These are phyloP conservation scores for Didymella sp. DNA, from an alignment of 2,329 filamentous ascomycete species.

Conservation along the genomic window DNA sequence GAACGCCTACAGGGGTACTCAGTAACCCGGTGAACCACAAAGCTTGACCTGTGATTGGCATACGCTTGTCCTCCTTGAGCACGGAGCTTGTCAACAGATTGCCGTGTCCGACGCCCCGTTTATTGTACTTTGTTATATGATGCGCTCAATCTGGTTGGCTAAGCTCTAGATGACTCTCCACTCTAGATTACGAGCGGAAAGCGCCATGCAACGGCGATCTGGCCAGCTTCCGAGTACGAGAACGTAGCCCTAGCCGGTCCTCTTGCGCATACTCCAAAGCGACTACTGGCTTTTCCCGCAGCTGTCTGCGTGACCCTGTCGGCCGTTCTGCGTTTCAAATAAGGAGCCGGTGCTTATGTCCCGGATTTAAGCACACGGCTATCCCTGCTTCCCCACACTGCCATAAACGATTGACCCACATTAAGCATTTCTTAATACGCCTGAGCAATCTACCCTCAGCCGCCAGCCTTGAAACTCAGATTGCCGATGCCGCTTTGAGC, in stretches of 20 bases:
- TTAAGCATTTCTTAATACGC: constrained; percentile 13
- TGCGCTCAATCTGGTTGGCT: not conserved
- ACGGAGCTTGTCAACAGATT: constrained; percentile 7
- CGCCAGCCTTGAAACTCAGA: not conserved
- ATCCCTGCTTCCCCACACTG: constrained; percentile 15
- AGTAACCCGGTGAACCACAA: not conserved
- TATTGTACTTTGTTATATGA: not conserved
- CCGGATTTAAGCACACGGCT: constrained; percentile 2
- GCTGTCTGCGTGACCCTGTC: constrained; percentile 1
- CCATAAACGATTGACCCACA: constrained; percentile 9
- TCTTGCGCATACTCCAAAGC: constrained; percentile 1
- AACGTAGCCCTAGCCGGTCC: not conserved
- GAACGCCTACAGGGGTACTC: not conserved
- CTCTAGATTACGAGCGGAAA: constrained; percentile 3
- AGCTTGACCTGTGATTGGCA: constrained; percentile 5
- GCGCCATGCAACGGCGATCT: not conserved
- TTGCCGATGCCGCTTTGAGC: constrained; percentile 3
- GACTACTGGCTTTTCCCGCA: not conserved
- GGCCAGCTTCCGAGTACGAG: not conserved
- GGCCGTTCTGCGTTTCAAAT: constrained; percentile 16
- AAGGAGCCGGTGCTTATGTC: constrained; percentile 1
- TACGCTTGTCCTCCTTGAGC: constrained; percentile 8
- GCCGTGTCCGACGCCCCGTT: not conserved
- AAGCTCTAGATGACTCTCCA: constrained; percentile 3
- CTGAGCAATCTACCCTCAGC: constrained; percentile 16